These are phyloP conservation scores for Wickerhamiella pararugosa DNA, from an alignment of 1,139 yeast species.

Conservation along the genomic window DNA sequence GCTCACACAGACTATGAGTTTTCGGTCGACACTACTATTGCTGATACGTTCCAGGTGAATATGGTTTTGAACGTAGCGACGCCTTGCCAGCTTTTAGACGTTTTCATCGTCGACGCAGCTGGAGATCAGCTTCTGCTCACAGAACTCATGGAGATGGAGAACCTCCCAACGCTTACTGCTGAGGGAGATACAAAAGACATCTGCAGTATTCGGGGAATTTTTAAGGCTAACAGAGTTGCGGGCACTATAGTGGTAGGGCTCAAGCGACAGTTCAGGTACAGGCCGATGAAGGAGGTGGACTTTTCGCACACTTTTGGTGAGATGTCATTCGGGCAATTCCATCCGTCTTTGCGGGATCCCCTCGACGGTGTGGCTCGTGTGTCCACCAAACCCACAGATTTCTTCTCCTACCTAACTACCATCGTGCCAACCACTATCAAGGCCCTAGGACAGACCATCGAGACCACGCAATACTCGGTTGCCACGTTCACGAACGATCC, in stretches of 20 bases:
- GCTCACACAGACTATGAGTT: conserved; percentile 73
- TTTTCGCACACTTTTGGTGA: conserved; percentile 78
- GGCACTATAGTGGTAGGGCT: conserved; percentile 83
- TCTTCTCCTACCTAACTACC: conserved; percentile 46
- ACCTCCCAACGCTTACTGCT: background rate
- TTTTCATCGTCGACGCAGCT: conserved; percentile 66
- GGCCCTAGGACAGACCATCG: conserved; percentile 49
- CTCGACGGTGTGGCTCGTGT: conserved; percentile 36
- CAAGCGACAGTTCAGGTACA: conserved; percentile 43
- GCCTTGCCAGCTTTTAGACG: conserved; percentile 66
- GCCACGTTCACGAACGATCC: conserved; percentile 33
- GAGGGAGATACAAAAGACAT: conserved; percentile 43
- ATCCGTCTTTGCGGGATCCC: conserved; percentile 75
- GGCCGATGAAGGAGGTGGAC: conserved; percentile 35
- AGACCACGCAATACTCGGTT: conserved; percentile 78
- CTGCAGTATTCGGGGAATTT: conserved; percentile 75
- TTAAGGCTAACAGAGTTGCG: conserved; percentile 72
- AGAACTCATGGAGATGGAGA: conserved; percentile 41
- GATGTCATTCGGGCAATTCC: conserved; percentile 81
- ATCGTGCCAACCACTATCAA: conserved; percentile 75
- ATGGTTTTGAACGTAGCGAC: conserved; percentile 67
- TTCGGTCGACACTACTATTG: conserved; percentile 39
- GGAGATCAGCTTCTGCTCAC: conserved; percentile 66
- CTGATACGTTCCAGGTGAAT: conserved; percentile 51
- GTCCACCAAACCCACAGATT: background rate